These are phyloP conservation scores for Cryptosporidium bovis DNA, from an alignment of 169 alveolate genomes.

Conservation along the genomic window DNA sequence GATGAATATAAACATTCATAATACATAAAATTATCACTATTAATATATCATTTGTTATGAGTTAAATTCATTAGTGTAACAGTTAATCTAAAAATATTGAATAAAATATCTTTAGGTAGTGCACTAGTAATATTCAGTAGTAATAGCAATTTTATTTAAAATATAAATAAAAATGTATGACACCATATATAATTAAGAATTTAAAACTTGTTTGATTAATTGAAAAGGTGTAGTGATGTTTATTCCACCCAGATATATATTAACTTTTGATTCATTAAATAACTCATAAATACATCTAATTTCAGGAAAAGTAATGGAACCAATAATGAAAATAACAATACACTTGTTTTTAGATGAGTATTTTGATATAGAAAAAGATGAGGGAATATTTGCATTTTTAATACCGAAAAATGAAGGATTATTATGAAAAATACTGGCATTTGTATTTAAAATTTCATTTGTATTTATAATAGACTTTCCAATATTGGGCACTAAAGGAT, in stretches of 20 bases:
- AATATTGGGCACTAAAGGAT: slow-evolving; percentile 36
- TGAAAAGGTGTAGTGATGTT: slow-evolving; percentile 72
- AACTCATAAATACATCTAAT: slow-evolving; percentile 80
- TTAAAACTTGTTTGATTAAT: slow-evolving; percentile 37
- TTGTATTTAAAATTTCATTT: slow-evolving; percentile 22
- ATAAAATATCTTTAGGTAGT: too few relatives aligned
- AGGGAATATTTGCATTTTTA: slow-evolving; percentile 51
- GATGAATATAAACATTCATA: too few relatives aligned
- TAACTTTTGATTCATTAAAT: slow-evolving; percentile 76
- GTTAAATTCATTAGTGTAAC: too few relatives aligned
- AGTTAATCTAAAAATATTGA: too few relatives aligned
- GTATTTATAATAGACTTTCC: background rate
- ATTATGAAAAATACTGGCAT: background rate
- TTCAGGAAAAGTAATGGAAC: slow-evolving; percentile 86
- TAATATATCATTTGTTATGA: too few relatives aligned
- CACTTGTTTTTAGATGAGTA: slow-evolving; percentile 52
- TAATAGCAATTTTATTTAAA: too few relatives aligned
- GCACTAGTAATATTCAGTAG: too few relatives aligned
- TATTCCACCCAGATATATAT: slow-evolving; percentile 85
- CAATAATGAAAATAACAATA: slow-evolving; percentile 81
- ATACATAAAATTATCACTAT: too few relatives aligned
- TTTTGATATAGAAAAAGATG: slow-evolving; percentile 30
- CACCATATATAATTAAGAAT: background rate
- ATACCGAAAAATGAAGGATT: slow-evolving; percentile 36
- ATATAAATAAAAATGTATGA: too few relatives aligned